Conservation (phyloP, 306 rosid genomes). For the Comarum palustre region DNA sequence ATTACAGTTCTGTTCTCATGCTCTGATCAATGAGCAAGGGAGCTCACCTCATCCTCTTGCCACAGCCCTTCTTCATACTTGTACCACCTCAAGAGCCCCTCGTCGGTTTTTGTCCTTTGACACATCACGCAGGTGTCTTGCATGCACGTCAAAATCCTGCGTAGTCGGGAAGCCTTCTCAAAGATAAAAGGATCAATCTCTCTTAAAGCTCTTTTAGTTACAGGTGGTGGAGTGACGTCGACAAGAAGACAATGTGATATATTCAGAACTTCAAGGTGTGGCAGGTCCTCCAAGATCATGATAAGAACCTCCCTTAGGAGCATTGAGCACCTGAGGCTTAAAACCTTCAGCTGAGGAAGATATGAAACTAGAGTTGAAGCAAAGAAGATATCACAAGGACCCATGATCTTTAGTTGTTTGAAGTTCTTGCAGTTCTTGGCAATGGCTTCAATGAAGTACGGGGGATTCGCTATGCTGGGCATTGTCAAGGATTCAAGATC, state of each 20-base stretch:
- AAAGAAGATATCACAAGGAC: slow-evolving; percentile 55
- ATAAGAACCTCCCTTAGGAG: slow-evolving; percentile 49
- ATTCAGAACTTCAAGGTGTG: slow-evolving; percentile 63
- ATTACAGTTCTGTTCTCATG: neutral
- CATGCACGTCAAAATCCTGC: slow-evolving; percentile 58
- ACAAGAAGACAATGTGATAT: slow-evolving; percentile 62
- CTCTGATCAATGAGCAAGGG: slow-evolving; percentile 47
- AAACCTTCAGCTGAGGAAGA: slow-evolving; percentile 59
- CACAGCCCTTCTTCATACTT: slow-evolving; percentile 68
- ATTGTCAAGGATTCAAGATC: slow-evolving; percentile 70
- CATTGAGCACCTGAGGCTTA: slow-evolving; percentile 68
- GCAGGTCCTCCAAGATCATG: slow-evolving; percentile 45
- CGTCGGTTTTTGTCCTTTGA: slow-evolving; percentile 56
- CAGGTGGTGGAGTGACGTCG: slow-evolving; percentile 45
- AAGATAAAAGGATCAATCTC: slow-evolving; percentile 47
- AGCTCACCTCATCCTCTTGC: slow-evolving; percentile 59
- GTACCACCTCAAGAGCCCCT: slow-evolving; percentile 84
- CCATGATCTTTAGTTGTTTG: slow-evolving; percentile 74
- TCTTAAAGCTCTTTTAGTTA: slow-evolving; percentile 25
- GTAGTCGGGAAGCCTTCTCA: slow-evolving; percentile 57
- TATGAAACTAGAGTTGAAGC: slow-evolving; percentile 42
- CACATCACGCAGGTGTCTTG: slow-evolving; percentile 62
- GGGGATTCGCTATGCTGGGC: slow-evolving; percentile 68
- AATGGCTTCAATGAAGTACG: slow-evolving; percentile 63
- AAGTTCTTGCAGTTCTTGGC: slow-evolving; percentile 56